A percentile compares a stretch with the other conserved stretches of the same genome.
phyloP scores from a whole-genome alignment of 768 basidiomycete species.

The Mycena pura region DNA sequence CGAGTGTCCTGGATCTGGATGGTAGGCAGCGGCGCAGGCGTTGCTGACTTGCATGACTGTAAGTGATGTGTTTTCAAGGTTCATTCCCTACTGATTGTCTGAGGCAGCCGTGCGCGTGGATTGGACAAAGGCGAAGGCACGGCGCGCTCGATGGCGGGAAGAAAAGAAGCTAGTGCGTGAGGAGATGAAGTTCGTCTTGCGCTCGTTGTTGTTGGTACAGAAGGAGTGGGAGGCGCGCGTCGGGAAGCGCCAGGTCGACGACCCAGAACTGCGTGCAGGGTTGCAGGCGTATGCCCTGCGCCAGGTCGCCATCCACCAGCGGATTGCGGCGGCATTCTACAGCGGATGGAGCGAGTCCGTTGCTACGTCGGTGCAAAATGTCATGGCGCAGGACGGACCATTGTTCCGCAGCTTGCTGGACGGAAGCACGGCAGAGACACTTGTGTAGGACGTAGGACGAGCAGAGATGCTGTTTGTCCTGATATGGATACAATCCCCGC shows the following conservation, averaged over 20 bases:
- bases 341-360: too few relatives aligned
- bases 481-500: too few relatives aligned
- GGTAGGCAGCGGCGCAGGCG: neutral
- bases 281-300: conserved; percentile 4
- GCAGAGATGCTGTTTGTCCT: too few relatives aligned
- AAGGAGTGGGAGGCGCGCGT: neutral
- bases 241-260: neutral
- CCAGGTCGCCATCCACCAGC: too few relatives aligned
- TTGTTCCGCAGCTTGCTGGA: too few relatives aligned
- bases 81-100: neutral
- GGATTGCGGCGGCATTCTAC: too few relatives aligned
- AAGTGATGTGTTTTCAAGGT: neutral
- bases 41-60: conserved; percentile 13
- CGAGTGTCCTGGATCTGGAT: conserved; percentile 26
- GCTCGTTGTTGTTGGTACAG: conserved; percentile 1
- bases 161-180: conserved; percentile 28
- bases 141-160: conserved; percentile 32
- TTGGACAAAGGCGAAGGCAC: conserved; percentile 33
- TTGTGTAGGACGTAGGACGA: too few relatives aligned
- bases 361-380: too few relatives aligned
- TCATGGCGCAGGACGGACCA: too few relatives aligned
- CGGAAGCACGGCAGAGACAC: too few relatives aligned
- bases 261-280: neutral
- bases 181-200: conserved; percentile 24
- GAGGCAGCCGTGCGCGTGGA: conserved; percentile 25